Conservation (phyloP, 2,329 filamentous ascomycete genomes). For the Aspergillus sergii region DNA sequence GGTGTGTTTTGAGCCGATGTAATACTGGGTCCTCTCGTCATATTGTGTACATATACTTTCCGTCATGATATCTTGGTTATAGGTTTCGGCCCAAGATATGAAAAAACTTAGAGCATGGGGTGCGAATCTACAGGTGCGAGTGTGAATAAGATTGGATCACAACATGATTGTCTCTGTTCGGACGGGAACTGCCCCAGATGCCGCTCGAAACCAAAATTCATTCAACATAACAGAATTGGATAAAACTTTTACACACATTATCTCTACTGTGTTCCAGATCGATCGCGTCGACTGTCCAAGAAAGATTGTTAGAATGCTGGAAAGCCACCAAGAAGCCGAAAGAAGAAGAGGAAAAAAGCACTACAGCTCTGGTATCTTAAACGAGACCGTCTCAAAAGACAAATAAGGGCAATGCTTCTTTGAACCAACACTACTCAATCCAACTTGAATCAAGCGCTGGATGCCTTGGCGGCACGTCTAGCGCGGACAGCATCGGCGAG, state of each 20-base stretch:
- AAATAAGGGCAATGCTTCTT: slow-evolving; percentile 9
- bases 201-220: not conserved
- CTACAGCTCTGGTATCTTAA: slow-evolving; percentile 25
- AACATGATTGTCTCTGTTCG: not conserved
- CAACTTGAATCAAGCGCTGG: slow-evolving; percentile 30
- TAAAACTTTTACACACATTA: not conserved
- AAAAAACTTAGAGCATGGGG: slow-evolving; percentile 13
- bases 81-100: slow-evolving; percentile 2
- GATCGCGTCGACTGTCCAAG: not conserved
- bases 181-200: not conserved
- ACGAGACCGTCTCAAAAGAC: slow-evolving; percentile 16
- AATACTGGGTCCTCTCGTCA: slow-evolving; percentile 26
- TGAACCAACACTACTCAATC: slow-evolving; percentile 5
- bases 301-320: not conserved
- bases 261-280: not conserved
- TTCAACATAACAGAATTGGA: not conserved
- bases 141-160: slow-evolving; percentile 1
- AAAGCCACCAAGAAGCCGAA: slow-evolving; percentile 8
- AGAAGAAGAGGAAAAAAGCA: slow-evolving; percentile 10
- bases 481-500: slow-evolving; percentile 81
- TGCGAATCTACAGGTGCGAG: not conserved
- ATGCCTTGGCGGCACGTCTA: slow-evolving; percentile 59
- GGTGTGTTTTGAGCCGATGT: slow-evolving; percentile 26
- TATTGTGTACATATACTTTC: slow-evolving; percentile 37
- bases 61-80: slow-evolving; percentile 8